phyloP scores from a whole-genome alignment of 495 filamentous ascomycete genomes.

The Physcia stellaris region DNA sequence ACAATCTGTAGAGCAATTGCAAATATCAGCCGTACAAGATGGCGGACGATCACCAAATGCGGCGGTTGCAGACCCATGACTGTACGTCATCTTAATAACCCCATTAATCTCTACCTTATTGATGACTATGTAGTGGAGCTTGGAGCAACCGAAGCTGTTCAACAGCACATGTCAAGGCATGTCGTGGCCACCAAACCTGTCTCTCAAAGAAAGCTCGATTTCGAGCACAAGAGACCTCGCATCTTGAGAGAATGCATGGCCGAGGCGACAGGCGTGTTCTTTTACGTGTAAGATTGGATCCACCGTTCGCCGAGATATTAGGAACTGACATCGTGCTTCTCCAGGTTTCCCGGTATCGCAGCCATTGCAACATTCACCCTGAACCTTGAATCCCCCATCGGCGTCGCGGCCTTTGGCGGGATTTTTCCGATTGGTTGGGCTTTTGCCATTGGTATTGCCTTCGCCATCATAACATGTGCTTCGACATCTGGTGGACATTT shows the following conservation, averaged over 20 bases:
- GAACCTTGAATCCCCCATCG: conserved; percentile 19
- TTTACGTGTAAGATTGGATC: conserved; percentile 27
- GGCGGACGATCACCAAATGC: conserved; percentile 2
- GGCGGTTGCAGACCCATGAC: conserved; percentile 9
- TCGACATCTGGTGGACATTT: conserved; percentile 40
- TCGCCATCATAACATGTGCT: conserved; percentile 39
- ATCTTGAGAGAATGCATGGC: conserved; percentile 34
- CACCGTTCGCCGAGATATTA: background rate
- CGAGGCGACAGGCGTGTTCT: conserved; percentile 38
- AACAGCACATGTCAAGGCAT: conserved; percentile 29
- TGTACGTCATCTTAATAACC: background rate
- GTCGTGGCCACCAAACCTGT: conserved; percentile 30
- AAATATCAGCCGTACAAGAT: too few relatives aligned
- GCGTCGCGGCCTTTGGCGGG: conserved; percentile 24
- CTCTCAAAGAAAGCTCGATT: conserved; percentile 33
- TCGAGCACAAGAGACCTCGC: conserved; percentile 31
- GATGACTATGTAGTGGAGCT: conserved; percentile 21
- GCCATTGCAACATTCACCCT: conserved; percentile 30
- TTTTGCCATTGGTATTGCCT: conserved; percentile 38
- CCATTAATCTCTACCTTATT: background rate
- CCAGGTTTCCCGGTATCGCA: conserved; percentile 33
- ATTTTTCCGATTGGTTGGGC: conserved; percentile 36
- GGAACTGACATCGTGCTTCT: conserved; percentile 2
- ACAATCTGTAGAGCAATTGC: too few relatives aligned
- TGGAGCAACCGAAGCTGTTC: conserved; percentile 34